phyloP scores from a whole-genome alignment of 345 rosid species.

The Corchorus capsularis region DNA sequence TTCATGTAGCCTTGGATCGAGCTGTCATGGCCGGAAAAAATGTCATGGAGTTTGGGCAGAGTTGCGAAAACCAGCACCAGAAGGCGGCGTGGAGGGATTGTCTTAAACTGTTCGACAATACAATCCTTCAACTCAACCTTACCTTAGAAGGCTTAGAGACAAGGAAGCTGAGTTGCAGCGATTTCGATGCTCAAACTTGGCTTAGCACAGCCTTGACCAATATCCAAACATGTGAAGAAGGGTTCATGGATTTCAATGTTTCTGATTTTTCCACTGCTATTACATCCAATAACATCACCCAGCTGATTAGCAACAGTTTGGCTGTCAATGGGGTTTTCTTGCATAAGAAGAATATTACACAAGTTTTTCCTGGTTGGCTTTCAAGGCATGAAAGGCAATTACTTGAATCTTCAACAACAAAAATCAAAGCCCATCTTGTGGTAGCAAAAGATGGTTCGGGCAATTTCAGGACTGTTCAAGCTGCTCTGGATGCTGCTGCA shows the following conservation, averaged over 20 bases:
- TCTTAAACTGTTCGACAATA: constrained; percentile 53
- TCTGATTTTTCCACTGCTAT: constrained; percentile 51
- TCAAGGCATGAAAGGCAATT: constrained; percentile 37
- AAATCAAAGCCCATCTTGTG: constrained; percentile 43
- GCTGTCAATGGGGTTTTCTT: constrained; percentile 57
- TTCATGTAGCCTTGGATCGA: constrained; percentile 52
- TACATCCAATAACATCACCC: constrained; percentile 45
- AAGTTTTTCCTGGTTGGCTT: constrained; percentile 51
- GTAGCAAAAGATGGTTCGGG: constrained; percentile 77
- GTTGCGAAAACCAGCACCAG: constrained; percentile 34
- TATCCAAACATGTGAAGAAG: constrained; percentile 63
- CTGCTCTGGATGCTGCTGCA: constrained; percentile 63
- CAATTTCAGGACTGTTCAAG: constrained; percentile 52
- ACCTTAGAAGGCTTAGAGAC: constrained; percentile 42
- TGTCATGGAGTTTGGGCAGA: constrained; percentile 27
- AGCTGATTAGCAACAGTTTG: constrained; percentile 60
- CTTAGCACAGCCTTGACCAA: constrained; percentile 85
- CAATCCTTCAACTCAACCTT: constrained; percentile 62
- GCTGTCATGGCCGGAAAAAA: constrained; percentile 40
- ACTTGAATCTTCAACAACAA: constrained; percentile 31
- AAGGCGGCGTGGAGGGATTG: constrained; percentile 67
- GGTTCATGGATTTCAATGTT: constrained; percentile 62
- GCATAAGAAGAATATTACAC: constrained; percentile 21
- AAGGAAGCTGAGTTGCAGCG: constrained; percentile 30
- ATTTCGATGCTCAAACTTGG: constrained; percentile 86